Conservation (phyloP, 768 basidiomycete genomes). For the Lyophyllum decastes region DNA sequence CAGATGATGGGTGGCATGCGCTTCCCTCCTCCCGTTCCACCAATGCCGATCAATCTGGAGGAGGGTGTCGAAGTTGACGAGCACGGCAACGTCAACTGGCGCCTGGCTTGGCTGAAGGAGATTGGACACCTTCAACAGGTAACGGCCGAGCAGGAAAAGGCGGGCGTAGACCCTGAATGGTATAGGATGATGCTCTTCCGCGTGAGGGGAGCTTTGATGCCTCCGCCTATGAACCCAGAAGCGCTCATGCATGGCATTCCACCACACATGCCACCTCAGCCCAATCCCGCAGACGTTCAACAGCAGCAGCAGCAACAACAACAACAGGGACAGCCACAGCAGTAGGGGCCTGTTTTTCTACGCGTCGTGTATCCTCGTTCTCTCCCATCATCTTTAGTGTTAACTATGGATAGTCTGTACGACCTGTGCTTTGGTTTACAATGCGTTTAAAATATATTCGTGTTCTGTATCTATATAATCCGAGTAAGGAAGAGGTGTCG, state of each 20-base stretch:
- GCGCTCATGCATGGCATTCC: conserved; percentile 48
- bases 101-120: conserved; percentile 78
- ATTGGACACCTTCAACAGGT: conserved; percentile 72
- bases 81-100: conserved; percentile 81
- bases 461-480: neutral
- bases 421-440: neutral
- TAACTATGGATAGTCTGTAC: neutral
- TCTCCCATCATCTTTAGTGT: neutral
- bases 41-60: conserved; percentile 62
- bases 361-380: neutral
- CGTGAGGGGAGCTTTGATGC: conserved; percentile 74
- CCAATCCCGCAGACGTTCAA: conserved; percentile 39
- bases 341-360: neutral
- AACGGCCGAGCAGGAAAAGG: conserved; percentile 82
- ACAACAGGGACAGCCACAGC: conserved; percentile 13
- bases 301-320: conserved; percentile 32
- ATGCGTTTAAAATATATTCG: neutral
- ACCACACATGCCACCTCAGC: conserved; percentile 40
- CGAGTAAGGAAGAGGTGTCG: neutral
- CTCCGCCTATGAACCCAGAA: conserved; percentile 51
- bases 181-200: conserved; percentile 83
- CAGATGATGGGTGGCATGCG: conserved; percentile 69
- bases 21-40: conserved; percentile 53
- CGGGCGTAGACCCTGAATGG: conserved; percentile 81
- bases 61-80: conserved; percentile 75